phyloP scores from a whole-genome alignment of 148 eudicot species.

The Arctostaphylos glauca region DNA sequence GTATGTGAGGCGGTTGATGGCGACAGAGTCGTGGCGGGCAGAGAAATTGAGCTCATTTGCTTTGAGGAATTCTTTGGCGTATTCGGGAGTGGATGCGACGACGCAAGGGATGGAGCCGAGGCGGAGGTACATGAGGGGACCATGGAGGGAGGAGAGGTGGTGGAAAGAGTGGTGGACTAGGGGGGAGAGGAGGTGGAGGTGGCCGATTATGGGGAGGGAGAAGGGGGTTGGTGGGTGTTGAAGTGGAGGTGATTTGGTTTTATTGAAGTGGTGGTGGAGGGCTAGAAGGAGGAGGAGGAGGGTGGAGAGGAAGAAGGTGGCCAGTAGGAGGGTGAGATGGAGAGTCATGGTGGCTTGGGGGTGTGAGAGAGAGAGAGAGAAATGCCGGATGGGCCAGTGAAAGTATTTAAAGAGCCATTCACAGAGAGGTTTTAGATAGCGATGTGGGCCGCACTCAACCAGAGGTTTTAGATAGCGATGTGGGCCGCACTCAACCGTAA shows the following conservation, averaged over 20 bases:
- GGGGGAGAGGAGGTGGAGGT: slow-evolving; percentile 35
- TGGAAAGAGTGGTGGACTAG: slow-evolving; percentile 34
- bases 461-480: too few species aligned
- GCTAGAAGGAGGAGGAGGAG: slow-evolving; percentile 7
- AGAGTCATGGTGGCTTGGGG: not conserved
- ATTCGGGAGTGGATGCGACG: slow-evolving; percentile 30
- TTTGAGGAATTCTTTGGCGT: slow-evolving; percentile 34
- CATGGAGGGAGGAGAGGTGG: slow-evolving; percentile 22
- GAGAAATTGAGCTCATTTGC: slow-evolving; percentile 26
- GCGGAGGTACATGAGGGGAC: slow-evolving; percentile 29
- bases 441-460: too few species aligned
- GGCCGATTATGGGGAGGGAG: slow-evolving; percentile 37
- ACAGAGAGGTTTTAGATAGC: too few species aligned
- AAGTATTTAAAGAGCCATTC: too few species aligned
- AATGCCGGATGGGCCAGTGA: too few species aligned
- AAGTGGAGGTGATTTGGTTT: not conserved
- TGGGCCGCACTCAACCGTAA: too few species aligned
- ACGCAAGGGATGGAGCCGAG: slow-evolving; percentile 30
- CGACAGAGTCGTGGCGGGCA: slow-evolving; percentile 1
- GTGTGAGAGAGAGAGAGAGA: not conserved
- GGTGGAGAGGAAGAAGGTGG: slow-evolving; percentile 1
- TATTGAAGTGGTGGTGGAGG: not conserved
- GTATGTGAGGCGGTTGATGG: slow-evolving; percentile 21
- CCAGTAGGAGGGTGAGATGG: not conserved
- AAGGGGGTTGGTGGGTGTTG: slow-evolving; percentile 34